Conservation (phyloP, 176 grass and related monocot genomes). For the Thalia dealbata region DNA sequence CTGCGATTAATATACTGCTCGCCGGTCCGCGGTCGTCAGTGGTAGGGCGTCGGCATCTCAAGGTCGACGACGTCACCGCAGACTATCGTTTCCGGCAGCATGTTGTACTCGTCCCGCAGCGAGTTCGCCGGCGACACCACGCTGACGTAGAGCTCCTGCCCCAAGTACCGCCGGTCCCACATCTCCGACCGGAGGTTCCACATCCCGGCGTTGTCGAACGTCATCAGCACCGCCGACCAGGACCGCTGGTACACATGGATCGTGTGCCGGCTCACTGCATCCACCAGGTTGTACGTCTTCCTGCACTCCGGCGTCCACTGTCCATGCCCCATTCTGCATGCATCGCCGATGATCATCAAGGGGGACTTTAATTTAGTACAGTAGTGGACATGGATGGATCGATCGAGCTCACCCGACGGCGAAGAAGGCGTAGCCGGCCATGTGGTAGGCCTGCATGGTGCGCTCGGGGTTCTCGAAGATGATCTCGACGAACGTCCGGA, state of each 20-base stretch:
- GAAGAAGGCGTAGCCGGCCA: conserved; percentile 11
- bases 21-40: no score
- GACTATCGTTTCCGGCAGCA: neutral
- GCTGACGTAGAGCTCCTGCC: conserved; percentile 12
- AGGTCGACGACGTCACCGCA: neutral
- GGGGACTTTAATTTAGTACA: no score
- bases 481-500: conserved; percentile 12
- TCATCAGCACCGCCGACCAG: conserved; percentile 11
- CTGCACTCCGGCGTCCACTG: neutral
- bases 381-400: no score
- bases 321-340: conserved; percentile 11
- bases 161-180: conserved; percentile 12
- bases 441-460: conserved; percentile 6
- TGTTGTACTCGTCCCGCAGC: conserved; percentile 9
- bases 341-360: no score
- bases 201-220: conserved; percentile 16
- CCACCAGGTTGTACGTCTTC: neutral
- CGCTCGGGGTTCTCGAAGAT: conserved; percentile 9
- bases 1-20: no score
- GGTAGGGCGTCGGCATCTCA: neutral
- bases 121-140: conserved; percentile 6
- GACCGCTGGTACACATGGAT: conserved; percentile 12
- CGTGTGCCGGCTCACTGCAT: conserved; percentile 8
- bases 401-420: neutral
- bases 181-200: conserved; percentile 14